phyloP scores from a whole-genome alignment of 2,329 filamentous ascomycete genomes.

The Venturia nashicola region DNA sequence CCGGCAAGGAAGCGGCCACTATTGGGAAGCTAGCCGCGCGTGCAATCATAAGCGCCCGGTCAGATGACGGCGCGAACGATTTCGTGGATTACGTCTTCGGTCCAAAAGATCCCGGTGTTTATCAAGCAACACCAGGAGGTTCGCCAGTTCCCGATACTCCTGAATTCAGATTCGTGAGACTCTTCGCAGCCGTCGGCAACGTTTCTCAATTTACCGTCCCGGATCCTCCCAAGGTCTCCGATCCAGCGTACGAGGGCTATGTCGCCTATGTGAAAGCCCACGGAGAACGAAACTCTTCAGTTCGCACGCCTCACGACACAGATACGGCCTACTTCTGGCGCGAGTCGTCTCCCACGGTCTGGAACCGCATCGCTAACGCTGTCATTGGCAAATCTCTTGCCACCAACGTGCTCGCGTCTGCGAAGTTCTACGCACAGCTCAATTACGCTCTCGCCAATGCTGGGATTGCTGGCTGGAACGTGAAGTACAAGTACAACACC shows the following conservation, averaged over 20 bases:
- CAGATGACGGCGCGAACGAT: conserved; percentile 17
- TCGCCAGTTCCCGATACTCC: conserved; percentile 16
- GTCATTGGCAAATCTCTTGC: conserved; percentile 15
- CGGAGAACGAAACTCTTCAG: conserved; percentile 17
- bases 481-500: conserved; percentile 17
- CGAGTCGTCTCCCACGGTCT: conserved; percentile 16
- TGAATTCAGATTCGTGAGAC: conserved; percentile 16
- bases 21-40: conserved; percentile 16
- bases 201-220: conserved; percentile 16
- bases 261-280: conserved; percentile 16
- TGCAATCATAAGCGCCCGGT: conserved; percentile 14
- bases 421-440: conserved; percentile 19
- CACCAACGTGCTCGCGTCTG: conserved; percentile 15
- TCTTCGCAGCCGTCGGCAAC: conserved; percentile 17
- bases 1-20: conserved; percentile 12
- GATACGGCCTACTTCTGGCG: conserved; percentile 19
- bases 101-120: conserved; percentile 14
- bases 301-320: conserved; percentile 15
- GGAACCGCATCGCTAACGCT: conserved; percentile 17
- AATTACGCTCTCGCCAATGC: conserved; percentile 20
- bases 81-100: conserved; percentile 15
- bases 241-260: conserved; percentile 15
- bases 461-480: conserved; percentile 18
- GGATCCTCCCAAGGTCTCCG: conserved; percentile 14
- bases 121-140: conserved; percentile 17